Evolutionary conservation across 306 rosid species (phyloP), one percentile per base, ranked within the genome.

Genomic region (Prunus mira): DNA sequence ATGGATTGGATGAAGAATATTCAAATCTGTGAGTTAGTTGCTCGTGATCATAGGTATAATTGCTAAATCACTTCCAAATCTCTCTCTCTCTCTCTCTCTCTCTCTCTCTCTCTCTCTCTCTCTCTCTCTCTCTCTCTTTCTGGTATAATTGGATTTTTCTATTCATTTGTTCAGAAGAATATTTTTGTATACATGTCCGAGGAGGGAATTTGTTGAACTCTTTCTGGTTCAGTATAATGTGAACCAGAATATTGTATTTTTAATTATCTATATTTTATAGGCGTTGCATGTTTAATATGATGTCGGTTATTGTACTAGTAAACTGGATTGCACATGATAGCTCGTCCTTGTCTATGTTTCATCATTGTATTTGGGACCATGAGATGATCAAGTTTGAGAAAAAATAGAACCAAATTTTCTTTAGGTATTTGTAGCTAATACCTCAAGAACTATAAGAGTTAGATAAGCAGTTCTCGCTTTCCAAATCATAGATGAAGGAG

Each of bases 1-100:
- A 84, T 90, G 60, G 97, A 94, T 84, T 94, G 98, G 98, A 67
- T 72, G 22, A 91, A 90, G 80, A 94, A 91, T 81, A 94, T 94
- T 85, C 86, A 90, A 80, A 90, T 94, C 22, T 91, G 98, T 64
- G 98, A 91, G 86, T 75, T 90, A 81, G 96, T 92, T 72, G 93
- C 96, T 80, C 88, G 19, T 58, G 96, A 94, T 87, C 91, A 77
- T 75, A 94, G 97, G 98, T 94, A 82, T 72, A 52, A 19, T 34
- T 15, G 9, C 43, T 34, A 12, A 71, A 32, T 24, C 9, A 30
- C 43, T 28, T 50, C 5, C 38, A 46, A 46, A 25, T 69, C 73
- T 0, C 24, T 24, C 24, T 69, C 73, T 69, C 20, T 67, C 13
- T 49, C 32, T 46, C 34, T 12, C 62, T 9, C 63, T 27, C 24